phyloP scores from a whole-genome alignment of 305 asterid genomes.

The Fraxinus dipetala region DNA sequence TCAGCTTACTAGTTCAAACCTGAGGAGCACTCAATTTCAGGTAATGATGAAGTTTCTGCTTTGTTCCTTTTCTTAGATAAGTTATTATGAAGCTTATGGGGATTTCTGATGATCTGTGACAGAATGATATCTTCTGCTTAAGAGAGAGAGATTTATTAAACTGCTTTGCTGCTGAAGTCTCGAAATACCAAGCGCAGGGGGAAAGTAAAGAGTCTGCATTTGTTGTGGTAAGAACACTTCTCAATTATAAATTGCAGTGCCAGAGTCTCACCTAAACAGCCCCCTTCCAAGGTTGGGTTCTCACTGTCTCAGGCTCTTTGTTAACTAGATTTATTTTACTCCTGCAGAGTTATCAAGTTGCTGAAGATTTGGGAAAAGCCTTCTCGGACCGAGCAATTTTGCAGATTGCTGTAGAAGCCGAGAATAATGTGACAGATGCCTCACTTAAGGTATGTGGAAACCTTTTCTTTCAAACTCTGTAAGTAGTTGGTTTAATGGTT shows the following conservation, averaged over 20 bases:
- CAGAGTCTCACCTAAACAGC: no score
- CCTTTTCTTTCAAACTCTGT: neutral
- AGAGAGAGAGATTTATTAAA: conserved; percentile 80
- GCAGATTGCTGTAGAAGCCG: conserved; percentile 64
- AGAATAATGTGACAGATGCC: conserved; percentile 46
- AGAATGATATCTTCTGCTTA: conserved; percentile 76
- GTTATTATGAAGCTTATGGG: conserved; percentile 2
- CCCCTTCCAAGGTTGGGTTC: no score
- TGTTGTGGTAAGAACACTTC: conserved; percentile 42
- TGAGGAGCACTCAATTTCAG: conserved; percentile 65
- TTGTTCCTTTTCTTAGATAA: neutral
- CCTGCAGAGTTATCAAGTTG: conserved; percentile 80
- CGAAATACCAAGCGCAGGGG: conserved; percentile 60
- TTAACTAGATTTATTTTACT: neutral
- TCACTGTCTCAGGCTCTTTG: conserved; percentile 1
- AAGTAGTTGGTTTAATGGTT: neutral
- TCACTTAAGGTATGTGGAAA: conserved; percentile 54
- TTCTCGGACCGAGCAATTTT: conserved; percentile 73
- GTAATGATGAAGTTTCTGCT: conserved; percentile 30
- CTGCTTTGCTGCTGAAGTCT: conserved; percentile 72
- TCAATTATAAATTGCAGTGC: neutral
- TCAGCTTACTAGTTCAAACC: conserved; percentile 43
- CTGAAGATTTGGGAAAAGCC: conserved; percentile 94
- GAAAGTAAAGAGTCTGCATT: conserved; percentile 75
- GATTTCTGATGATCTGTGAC: conserved; percentile 24